A percentile compares a stretch with the other conserved stretches of the same genome.
These are phyloP conservation scores for Pluteus cervinus DNA, from an alignment of 768 basidiomycete genomes.

Conservation along the genomic window DNA sequence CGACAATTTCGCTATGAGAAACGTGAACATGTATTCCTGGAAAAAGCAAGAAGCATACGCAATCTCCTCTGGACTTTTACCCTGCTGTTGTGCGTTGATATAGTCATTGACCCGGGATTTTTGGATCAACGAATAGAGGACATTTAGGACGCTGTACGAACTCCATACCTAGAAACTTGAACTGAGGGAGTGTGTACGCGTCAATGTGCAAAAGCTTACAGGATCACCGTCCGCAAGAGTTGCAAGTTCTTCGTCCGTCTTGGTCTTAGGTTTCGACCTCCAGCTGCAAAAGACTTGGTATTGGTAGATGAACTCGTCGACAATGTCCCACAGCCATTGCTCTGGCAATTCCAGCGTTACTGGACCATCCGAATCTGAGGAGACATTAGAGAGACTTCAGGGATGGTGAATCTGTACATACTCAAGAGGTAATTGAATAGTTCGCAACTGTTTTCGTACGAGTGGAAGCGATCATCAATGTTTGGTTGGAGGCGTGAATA, in stretches of 20 bases:
- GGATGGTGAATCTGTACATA: conserved; percentile 28
- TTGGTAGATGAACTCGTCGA: conserved; percentile 97
- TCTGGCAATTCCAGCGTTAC: conserved; percentile 91
- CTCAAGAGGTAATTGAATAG: conserved; percentile 97
- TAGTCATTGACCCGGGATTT: conserved; percentile 95
- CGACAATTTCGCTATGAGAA: conserved; percentile 63
- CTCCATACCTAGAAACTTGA: conserved; percentile 83
- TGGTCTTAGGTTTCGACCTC: conserved; percentile 77
- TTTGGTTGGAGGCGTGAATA: conserved; percentile 94
- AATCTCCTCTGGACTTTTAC: conserved; percentile 78
- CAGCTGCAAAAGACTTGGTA: conserved; percentile 95
- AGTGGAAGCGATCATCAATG: conserved; percentile 96
- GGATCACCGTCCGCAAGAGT: conserved; percentile 72
- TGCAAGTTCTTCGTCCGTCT: conserved; percentile 83
- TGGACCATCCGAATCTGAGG: conserved; percentile 85
- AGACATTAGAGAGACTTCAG: background rate
- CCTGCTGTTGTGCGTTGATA: conserved; percentile 74
- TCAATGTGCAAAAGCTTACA: conserved; percentile 30
- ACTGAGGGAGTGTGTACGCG: too few species aligned
- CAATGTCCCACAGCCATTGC: conserved; percentile 98
- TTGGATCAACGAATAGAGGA: conserved; percentile 97
- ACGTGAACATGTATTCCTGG: conserved; percentile 4
- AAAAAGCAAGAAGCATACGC: conserved; percentile 43
- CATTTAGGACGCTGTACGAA: conserved; percentile 96
- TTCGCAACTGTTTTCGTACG: conserved; percentile 97